These are phyloP conservation scores for Haplosporangium sp. DNA, from an alignment of 371 early-diverging fungal genomes.

Conservation along the genomic window DNA sequence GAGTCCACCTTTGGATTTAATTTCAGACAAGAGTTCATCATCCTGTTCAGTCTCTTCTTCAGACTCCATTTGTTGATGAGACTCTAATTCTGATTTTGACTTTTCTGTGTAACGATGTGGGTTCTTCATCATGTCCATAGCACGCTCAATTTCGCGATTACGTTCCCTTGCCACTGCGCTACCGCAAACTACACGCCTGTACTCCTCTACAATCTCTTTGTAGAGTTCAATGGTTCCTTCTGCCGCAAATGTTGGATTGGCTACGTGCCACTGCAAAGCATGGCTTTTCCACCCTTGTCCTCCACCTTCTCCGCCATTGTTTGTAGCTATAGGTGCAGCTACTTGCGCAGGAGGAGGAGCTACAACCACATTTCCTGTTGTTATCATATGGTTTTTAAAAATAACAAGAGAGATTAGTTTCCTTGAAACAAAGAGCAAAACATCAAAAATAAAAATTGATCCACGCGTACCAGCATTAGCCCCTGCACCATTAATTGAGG, in stretches of 20 bases:
- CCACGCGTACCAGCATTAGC: slow-evolving; percentile 23
- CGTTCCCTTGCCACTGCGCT: slow-evolving; percentile 31
- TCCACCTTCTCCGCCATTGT: slow-evolving; percentile 40
- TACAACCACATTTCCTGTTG: slow-evolving; percentile 27
- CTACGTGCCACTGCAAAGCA: slow-evolving; percentile 53
- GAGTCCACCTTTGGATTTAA: slow-evolving; percentile 53
- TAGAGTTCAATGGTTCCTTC: slow-evolving; percentile 52
- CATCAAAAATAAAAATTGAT: not conserved
- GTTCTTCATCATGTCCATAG: slow-evolving; percentile 33
- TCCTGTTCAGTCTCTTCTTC: slow-evolving; percentile 15
- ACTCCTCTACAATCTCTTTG: slow-evolving; percentile 45
- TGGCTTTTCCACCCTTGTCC: slow-evolving; percentile 53
- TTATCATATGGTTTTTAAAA: not conserved
- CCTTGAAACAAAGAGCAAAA: not conserved
- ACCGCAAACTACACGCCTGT: slow-evolving; percentile 47
- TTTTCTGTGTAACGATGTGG: slow-evolving; percentile 21
- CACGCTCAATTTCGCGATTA: slow-evolving; percentile 30
- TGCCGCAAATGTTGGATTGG: slow-evolving; percentile 54
- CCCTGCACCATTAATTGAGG: slow-evolving; percentile 24
- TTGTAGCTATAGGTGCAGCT: slow-evolving; percentile 16
- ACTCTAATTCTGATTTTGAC: not conserved
- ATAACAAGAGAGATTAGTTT: too few relatives aligned
- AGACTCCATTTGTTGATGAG: not conserved
- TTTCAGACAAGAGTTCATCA: slow-evolving; percentile 34
- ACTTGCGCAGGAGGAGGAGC: slow-evolving; percentile 43